Base-by-base conservation (phyloP, 495 filamentous ascomycete genomes). In the Tuber calosporum region DNA sequence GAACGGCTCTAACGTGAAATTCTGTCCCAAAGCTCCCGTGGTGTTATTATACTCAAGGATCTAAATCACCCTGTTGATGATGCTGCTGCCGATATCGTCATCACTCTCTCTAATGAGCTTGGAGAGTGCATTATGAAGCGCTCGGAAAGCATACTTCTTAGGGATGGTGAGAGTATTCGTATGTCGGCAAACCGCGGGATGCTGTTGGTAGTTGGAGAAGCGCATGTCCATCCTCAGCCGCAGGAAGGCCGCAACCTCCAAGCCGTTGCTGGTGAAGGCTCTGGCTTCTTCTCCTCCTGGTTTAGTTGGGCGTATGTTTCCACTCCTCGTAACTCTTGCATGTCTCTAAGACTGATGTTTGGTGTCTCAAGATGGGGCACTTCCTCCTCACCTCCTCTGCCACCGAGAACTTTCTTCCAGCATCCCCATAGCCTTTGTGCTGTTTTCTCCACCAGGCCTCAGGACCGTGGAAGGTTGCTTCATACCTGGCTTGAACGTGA, bases 81-180 rank as follows among this genome's bases (percentile, higher is more conserved):
- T 41, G 77, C 72, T 13, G 58, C 69, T 68, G 69, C 71, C 36
- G 77, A 79, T 38, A 73, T 70, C 13, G 43, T 79, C 67, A 71
- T 80, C n/a, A 78, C 76, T 43, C 74, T 80, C 3, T 20, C 69
- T 19, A 41, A n/a, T 19, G 68, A 70, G 40, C 48, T 79, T n/a
- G 78, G 70, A 36, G 67, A 73, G 43, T 80, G 78, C 62, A 77
- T 80, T 42, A 70, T 79, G 74, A 71, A 67, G 42, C 78, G 77
- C 19, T 71, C 78, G 1, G 77, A 79, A 40, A 73, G 67, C 4
- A 76, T 80, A 43, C 69, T 70, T 38, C 74, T 80, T 45, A 67
- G 71, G 34, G 77, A 80, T 37, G 77, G 77, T n/a, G 77, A 80
- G 67, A 76, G 77, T 34, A 77, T 80, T 22, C 77, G 74, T 67